Evolutionary conservation across 208 protist species (phyloP), one percentile per base, ranked within the genome.

Genomic region (Phytomonas sp.): DNA sequence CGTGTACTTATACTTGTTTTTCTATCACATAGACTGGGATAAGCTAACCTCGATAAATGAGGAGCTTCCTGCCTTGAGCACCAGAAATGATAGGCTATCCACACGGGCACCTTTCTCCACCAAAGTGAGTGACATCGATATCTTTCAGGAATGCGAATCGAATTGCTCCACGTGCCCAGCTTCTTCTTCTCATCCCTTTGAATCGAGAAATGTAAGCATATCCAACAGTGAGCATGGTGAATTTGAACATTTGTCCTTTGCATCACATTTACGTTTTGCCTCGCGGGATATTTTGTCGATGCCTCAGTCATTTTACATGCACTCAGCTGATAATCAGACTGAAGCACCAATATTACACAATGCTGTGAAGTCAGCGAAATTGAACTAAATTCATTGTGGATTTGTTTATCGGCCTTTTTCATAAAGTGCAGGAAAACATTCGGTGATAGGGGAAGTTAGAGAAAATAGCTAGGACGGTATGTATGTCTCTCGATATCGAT

Each of bases 21-120:
- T 87, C 53, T 70, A 73, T 31, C 83, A 89, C 69, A 94, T 92
- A 26, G 64, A 76, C 34, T 92, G 89, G 84, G 79, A 83, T 30
- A 63, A 65, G 62, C 62, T 91, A 59, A 60, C 73, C 40, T 29
- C 64, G 3, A 69, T 71, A 60, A 67, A 80, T 30, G 79, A 87
- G 26, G 73, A 82, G 6, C 40, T 73, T 26, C 72, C 68, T 17
- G 71, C 40, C 34, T 67, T 80, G 30, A 73, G 74, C 65, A n/a
- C 68, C 60, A 73, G 70, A 43, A 77, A 78, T 68, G 72, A 83
- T 43, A 67, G 77, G 70, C 72, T 37, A 13, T 71, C 72, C 3
- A 66, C 66, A 66, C 60, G 30, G 65, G 61, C 46, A 26, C 46
- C 46, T 7, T 7, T 56, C 46, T 56, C 30, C 37, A 30, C 2